phyloP scores from a whole-genome alignment of 768 basidiomycete genomes.

The Kwoniella pini region DNA sequence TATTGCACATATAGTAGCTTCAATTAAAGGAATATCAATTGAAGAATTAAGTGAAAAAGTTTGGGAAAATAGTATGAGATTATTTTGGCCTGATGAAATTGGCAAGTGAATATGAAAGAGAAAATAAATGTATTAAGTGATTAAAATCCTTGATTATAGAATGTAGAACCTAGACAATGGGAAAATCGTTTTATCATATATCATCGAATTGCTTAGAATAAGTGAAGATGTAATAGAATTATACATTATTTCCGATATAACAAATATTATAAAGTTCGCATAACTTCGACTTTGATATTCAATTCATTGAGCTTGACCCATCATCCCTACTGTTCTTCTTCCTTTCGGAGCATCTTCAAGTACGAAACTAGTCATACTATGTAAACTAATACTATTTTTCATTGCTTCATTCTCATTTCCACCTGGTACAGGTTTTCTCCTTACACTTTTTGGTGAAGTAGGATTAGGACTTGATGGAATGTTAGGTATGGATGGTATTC shows the following conservation, averaged over 20 bases:
- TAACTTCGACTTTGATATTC: too few relatives aligned
- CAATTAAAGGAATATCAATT: constrained; percentile 58
- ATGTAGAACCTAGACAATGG: not conserved
- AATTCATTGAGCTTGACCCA: not conserved
- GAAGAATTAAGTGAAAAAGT: constrained; percentile 63
- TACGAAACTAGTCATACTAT: constrained; percentile 44
- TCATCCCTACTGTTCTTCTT: not conserved
- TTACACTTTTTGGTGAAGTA: constrained; percentile 24
- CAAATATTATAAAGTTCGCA: too few relatives aligned
- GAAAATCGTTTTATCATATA: not conserved
- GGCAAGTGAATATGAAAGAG: not conserved
- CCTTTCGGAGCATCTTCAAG: constrained; percentile 37
- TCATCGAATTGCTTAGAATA: too few relatives aligned
- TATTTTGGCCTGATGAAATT: constrained; percentile 62
- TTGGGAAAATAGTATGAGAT: constrained; percentile 65
- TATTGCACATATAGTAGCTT: constrained; percentile 70
- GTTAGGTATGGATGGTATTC: not conserved
- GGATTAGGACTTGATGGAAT: constrained; percentile 15
- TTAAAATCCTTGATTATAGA: too few relatives aligned
- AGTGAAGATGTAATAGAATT: too few relatives aligned
- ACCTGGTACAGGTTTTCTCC: constrained; percentile 45
- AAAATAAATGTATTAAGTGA: too few relatives aligned
- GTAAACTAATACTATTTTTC: constrained; percentile 30
- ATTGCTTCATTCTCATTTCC: constrained; percentile 7
- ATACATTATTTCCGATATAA: too few relatives aligned